Base-by-base conservation (phyloP, 148 eudicot species). In the Silene latifolia region DNA sequence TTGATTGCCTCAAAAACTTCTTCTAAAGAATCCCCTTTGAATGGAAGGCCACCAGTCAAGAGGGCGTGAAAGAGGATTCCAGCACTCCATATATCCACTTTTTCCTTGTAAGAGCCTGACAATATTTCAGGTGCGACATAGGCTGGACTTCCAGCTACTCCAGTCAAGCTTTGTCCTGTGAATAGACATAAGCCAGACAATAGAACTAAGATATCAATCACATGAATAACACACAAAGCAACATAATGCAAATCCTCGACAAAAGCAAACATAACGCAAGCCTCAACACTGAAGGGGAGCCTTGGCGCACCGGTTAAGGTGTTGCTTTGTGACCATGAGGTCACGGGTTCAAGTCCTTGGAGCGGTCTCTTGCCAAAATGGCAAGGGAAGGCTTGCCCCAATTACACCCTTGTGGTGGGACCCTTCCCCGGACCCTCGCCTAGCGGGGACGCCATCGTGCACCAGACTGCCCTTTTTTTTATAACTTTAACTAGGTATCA, bases 71-170 rank as follows among this genome's bases (percentile, higher is more conserved):
- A 79, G 51, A 95, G 96, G 72, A 95, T 84, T 78, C 98, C 98
- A 21, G 97, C 97, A 85, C 98, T 94, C 97, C 98, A 94, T 57
- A 94, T 80, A 74, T 94, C 98, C 63, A 86, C 96, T 83, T 90
- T 92, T 86, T 94, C 97, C 15, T 88, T 82, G 73, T 94, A 94
- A 76, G 85, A 74, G 66, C 96, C 93, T 4, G 81, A 78, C 62
- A 95, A 25, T 73, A 95, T 92, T 83, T 92, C 98, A 61, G 98
- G 98, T 70, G 98, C 96, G 62, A 95, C 97, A 82, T 95, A 95
- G 59, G 93, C 96, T 15, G 98, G 98, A 69, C 98, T 95, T 72
- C 98, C 98, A 76, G 95, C 98, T 79, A 92, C 69, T 68, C 98
- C 98, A 74, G 82, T 73, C 81, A 95, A 83, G 71, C 83, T 89